These are phyloP conservation scores for Aureobasidium sp. DNA, from an alignment of 2,329 filamentous ascomycete genomes.

Conservation along the genomic window DNA sequence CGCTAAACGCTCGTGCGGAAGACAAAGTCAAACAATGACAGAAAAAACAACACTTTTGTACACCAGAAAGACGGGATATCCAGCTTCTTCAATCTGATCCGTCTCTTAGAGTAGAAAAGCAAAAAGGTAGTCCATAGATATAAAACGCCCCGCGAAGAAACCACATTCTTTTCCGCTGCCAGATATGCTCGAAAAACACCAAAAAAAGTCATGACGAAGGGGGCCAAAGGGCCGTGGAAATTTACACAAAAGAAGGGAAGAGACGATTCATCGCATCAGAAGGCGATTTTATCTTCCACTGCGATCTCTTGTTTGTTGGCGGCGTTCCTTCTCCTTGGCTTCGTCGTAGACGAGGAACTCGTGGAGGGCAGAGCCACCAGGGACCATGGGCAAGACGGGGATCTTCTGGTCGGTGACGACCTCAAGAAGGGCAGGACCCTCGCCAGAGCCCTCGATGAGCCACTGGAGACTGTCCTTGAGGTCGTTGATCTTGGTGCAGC, in stretches of 20 bases:
- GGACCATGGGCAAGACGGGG: constrained; percentile 96
- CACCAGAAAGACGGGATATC: background rate
- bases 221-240: background rate
- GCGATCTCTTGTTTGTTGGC: constrained; percentile 30
- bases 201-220: constrained; percentile 3
- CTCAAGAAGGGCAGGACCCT: constrained; percentile 90
- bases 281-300: constrained; percentile 28
- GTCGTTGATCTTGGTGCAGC: constrained; percentile 67
- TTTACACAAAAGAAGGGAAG: background rate
- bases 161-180: constrained; percentile 9
- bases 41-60: background rate
- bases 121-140: background rate
- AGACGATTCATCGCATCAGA: background rate
- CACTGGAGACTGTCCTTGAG: constrained; percentile 73
- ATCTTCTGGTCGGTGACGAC: constrained; percentile 85
- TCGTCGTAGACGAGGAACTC: constrained; percentile 88
- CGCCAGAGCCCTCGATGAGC: constrained; percentile 65
- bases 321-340: constrained; percentile 36
- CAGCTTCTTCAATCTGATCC: background rate
- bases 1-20: background rate
- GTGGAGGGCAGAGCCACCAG: constrained; percentile 75
- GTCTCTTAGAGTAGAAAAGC: background rate
- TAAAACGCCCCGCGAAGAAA: constrained; percentile 1
- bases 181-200: constrained; percentile 10
- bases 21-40: background rate